Evolutionary conservation across 2,329 filamentous ascomycete genomes (phyloP).

Genomic region (Stemphylium lycopersici): DNA sequence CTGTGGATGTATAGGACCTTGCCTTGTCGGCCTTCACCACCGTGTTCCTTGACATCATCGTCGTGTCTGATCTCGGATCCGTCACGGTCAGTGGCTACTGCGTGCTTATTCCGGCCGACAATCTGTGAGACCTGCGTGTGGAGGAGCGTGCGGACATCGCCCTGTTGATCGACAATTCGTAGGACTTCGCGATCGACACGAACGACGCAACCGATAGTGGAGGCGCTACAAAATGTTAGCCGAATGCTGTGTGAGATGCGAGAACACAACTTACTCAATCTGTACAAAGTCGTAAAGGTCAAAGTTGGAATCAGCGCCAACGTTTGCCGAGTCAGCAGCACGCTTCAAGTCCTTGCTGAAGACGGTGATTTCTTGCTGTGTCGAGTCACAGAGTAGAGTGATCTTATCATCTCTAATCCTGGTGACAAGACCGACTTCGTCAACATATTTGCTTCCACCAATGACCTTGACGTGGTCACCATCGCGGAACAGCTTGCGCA

Average conservation of each 20-base stretch:
- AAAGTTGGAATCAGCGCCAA: conserved; percentile 84
- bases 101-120: conserved; percentile 78
- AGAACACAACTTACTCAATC: conserved; percentile 73
- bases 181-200: conserved; percentile 95
- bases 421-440: conserved; percentile 97
- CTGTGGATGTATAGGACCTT: conserved; percentile 93
- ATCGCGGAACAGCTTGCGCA: conserved; percentile 89
- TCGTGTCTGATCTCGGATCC: conserved; percentile 91
- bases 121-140: conserved; percentile 93
- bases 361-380: conserved; percentile 90
- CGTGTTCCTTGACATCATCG: conserved; percentile 89
- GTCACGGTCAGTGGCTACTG: conserved; percentile 89
- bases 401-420: conserved; percentile 91
- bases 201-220: conserved; percentile 90
- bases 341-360: conserved; percentile 97
- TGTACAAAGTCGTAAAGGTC: conserved; percentile 93
- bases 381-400: conserved; percentile 90
- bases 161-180: conserved; percentile 88
- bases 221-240: conserved; percentile 58
- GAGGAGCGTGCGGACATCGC: conserved; percentile 79
- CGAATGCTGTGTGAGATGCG: not conserved
- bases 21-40: conserved; percentile 83
- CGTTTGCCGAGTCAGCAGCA: conserved; percentile 87
- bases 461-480: conserved; percentile 99
- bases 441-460: conserved; percentile 89